Evolutionary conservation across 371 early-diverging fungal genomes (phyloP), one percentile per base, ranked within the genome.

Genomic region (Mucor circinelloides): DNA sequence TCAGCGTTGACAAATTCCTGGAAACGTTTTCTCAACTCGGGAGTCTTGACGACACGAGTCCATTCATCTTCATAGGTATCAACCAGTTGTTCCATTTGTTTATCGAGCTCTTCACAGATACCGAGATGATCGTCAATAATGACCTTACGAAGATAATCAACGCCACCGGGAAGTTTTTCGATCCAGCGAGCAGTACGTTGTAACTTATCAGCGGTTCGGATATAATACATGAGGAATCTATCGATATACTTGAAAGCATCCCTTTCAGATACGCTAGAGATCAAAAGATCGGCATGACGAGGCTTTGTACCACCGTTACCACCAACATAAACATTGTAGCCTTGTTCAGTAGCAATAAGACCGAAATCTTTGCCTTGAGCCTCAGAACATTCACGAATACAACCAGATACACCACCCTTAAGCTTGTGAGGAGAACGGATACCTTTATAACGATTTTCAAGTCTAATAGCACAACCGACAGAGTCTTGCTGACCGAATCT

Each of bases 271-370:
- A 85, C 81, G 46, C 88, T 87, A 5, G 84, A 66, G 0, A 79
- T 85, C 9, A 90, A 71, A 32, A 90, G 71, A 27, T 85, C 86
- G 0, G 90, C 89, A 64, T 90, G 90, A 61, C 85, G 88, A 13
- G 90, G 90, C 63, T 81, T 85, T 17, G 85, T 76, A 19, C 90
- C 90, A 54, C 90, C 90, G 69, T 90, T 90, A 28, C 90, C 90
- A 42, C 88, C 82, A 28, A 90, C 89, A 63, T 89, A 90, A 9
- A 90, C 68, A 68, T 90, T 90, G 70, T 83, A 90, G 1, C 90
- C 90, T 67, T 89, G 89, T 42, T 90, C 90, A 15, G 90, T 90
- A 13, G 90, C 90, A 64, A 90, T 89, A 54, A 85, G 68, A 31
- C 84, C 83, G 67, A 86, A 85, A 66, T 86, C 86, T 63, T 72